Conservation (phyloP, 2,329 filamentous ascomycete species). For the Clarireedia monteithiana region DNA sequence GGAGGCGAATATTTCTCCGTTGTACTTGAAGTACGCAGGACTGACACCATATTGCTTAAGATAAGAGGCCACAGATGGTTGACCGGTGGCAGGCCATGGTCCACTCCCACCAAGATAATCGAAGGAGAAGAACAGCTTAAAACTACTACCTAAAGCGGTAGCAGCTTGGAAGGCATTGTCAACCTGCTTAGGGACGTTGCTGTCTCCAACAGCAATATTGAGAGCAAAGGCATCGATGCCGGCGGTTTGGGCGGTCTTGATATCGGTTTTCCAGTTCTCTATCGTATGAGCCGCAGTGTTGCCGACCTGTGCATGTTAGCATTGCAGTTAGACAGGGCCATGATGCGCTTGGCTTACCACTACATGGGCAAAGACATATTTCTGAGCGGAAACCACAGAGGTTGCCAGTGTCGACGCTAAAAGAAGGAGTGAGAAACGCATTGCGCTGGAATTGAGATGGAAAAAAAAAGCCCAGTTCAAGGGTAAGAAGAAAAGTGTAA, state of each 20-base stretch:
- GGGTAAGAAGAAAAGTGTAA: background rate
- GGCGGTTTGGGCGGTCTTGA: slow-evolving; percentile 28
- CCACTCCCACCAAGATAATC: slow-evolving; percentile 27
- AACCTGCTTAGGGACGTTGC: slow-evolving; percentile 29
- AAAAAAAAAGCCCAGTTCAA: background rate
- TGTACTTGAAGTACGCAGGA: slow-evolving; percentile 32
- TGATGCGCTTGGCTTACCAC: slow-evolving; percentile 14
- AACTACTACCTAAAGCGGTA: slow-evolving; percentile 16
- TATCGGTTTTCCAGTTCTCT: slow-evolving; percentile 28
- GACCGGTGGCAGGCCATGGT: slow-evolving; percentile 22
- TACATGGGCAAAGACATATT: slow-evolving; percentile 27
- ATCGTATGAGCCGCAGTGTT: slow-evolving; percentile 27
- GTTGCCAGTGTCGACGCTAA: slow-evolving; percentile 8
- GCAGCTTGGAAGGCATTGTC: slow-evolving; percentile 30
- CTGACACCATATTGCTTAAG: slow-evolving; percentile 28
- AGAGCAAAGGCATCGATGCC: slow-evolving; percentile 33
- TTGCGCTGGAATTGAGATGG: background rate
- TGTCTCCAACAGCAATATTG: slow-evolving; percentile 28
- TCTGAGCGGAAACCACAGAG: slow-evolving; percentile 13
- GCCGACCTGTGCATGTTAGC: slow-evolving; percentile 12
- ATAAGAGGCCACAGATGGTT: slow-evolving; percentile 20
- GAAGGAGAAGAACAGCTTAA: slow-evolving; percentile 30
- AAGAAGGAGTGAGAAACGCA: slow-evolving; percentile 9
- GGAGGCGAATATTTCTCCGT: slow-evolving; percentile 38
- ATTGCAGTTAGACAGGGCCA: no score